Evolutionary conservation across 805 yeast species (phyloP), one percentile per base, ranked within the genome.

Genomic region (Kodamaea nitidulidarum): DNA sequence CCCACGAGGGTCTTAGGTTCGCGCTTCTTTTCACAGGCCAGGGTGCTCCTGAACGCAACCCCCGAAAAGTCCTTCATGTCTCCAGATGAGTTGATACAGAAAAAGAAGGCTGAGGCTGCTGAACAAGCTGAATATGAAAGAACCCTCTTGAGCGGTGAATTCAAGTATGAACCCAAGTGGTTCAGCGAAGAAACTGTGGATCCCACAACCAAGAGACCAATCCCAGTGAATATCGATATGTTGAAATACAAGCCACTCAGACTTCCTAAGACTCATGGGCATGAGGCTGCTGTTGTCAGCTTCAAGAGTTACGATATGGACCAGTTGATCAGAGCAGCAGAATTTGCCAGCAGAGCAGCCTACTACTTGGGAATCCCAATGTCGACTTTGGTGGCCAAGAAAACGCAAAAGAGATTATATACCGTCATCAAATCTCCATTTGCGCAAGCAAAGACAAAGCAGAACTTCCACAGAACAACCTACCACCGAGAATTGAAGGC

Each of bases 341-440:
- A 91, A 61, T 93, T 93, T 61, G 86, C 93, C 3, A 69, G 84
- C 40, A 78, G 98, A 63, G 88, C 88, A 0, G 98, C 96, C 0
- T 93, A 76, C 59, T 93, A 85, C 62, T 67, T 93, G 50, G 91
- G 95, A 7, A 80, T 93, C 49, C 96, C 98, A 12, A 79, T 84
- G 24, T 75, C 80, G 10, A 90, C 88, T 2, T 82, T 91, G 14
- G 71, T 85, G 81, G 35, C 60, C 77, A 47, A 83, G 79, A 46
- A 67, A 45, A 80, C 84, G 3, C 83, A 79, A 56, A 77, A 81
- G 51, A 85, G 91, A 61, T 76, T 88, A 50, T 91, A 96, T 87
- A 93, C 98, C 0, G 96, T 93, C 32, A 88, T 84, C 54, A 78
- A 82, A 59, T 81, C 96, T 3, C 97, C 97, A 1, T 93, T 93